A percentile compares a stretch with the other conserved stretches of the same genome.
Conservation (phyloP, 1,284 basidiomycete species). For the Austroboletus rostrupii region DNA sequence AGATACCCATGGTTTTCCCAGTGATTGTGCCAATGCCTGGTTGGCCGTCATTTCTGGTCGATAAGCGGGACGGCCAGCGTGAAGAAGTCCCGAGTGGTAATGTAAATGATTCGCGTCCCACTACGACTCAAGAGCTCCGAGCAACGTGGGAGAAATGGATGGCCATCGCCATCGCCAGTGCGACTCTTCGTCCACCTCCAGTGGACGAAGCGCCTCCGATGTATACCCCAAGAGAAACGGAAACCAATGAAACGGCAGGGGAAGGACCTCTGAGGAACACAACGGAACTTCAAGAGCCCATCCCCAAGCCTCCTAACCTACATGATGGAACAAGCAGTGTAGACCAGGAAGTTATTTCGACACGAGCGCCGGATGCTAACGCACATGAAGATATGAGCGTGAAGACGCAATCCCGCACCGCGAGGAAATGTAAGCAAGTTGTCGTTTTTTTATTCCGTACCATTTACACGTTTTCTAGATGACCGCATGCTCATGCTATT, state of each 20-base stretch:
- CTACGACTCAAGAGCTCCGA: conserved; percentile 58
- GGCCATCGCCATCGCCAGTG: conserved; percentile 44
- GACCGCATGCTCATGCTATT: conserved; percentile 92
- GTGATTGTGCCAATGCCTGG: conserved; percentile 67
- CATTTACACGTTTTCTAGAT: conserved; percentile 43
- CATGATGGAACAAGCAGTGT: conserved; percentile 26
- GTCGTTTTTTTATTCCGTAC: not conserved
- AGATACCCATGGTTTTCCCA: conserved; percentile 77
- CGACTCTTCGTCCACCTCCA: conserved; percentile 41
- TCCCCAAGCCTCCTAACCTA: conserved; percentile 11
- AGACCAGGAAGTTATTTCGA: conserved; percentile 47
- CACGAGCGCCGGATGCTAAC: conserved; percentile 63
- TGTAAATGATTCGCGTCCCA: conserved; percentile 33
- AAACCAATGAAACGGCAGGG: conserved; percentile 12
- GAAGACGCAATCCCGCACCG: conserved; percentile 47
- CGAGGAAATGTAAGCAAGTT: conserved; percentile 63
- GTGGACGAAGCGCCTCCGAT: conserved; percentile 61
- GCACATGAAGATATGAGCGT: conserved; percentile 61
- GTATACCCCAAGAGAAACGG: conserved; percentile 57
- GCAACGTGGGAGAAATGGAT: conserved; percentile 75
- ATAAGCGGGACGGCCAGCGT: conserved; percentile 34
- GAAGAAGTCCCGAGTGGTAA: conserved; percentile 32
- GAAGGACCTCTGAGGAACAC: conserved; percentile 12
- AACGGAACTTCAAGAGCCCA: conserved; percentile 7
- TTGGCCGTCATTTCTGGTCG: conserved; percentile 61